A percentile compares a stretch with the other conserved stretches of the same genome.
These are phyloP conservation scores for Dactylellina drechsleri DNA, from an alignment of 2,329 filamentous ascomycete genomes.

Conservation along the genomic window DNA sequence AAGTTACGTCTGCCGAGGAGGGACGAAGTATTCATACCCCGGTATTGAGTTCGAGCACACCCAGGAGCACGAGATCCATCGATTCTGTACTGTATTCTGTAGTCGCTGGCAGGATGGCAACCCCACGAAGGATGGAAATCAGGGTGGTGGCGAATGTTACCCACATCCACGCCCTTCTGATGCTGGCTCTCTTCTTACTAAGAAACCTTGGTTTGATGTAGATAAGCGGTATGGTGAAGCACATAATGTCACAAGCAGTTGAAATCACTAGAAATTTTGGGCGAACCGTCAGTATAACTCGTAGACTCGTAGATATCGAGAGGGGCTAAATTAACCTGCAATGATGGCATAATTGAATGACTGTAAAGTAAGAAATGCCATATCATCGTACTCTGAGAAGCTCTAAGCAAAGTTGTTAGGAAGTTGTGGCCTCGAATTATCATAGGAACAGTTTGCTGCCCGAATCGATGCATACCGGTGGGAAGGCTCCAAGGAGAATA, in stretches of 20 bases:
- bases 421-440: neutral
- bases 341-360: slow-evolving; percentile 1
- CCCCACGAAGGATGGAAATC: slow-evolving; percentile 21
- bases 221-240: slow-evolving; percentile 35
- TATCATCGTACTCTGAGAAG: slow-evolving; percentile 15
- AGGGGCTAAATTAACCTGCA: slow-evolving; percentile 10
- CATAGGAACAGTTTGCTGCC: neutral
- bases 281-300: neutral
- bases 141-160: slow-evolving; percentile 33
- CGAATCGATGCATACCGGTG: slow-evolving; percentile 14
- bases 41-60: slow-evolving; percentile 39
- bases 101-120: slow-evolving; percentile 35
- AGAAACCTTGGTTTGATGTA: slow-evolving; percentile 26
- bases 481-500: slow-evolving; percentile 17
- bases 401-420: slow-evolving; percentile 20
- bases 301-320: neutral
- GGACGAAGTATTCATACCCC: slow-evolving; percentile 17
- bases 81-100: slow-evolving; percentile 34
- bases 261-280: slow-evolving; percentile 19
- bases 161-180: slow-evolving; percentile 31
- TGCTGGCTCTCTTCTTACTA: neutral
- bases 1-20: neutral
- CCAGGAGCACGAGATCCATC: slow-evolving; percentile 30
- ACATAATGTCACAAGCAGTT: slow-evolving; percentile 27
- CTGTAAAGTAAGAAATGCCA: neutral